Conservation (phyloP, 148 eudicot genomes). For the Cornus suecica region DNA sequence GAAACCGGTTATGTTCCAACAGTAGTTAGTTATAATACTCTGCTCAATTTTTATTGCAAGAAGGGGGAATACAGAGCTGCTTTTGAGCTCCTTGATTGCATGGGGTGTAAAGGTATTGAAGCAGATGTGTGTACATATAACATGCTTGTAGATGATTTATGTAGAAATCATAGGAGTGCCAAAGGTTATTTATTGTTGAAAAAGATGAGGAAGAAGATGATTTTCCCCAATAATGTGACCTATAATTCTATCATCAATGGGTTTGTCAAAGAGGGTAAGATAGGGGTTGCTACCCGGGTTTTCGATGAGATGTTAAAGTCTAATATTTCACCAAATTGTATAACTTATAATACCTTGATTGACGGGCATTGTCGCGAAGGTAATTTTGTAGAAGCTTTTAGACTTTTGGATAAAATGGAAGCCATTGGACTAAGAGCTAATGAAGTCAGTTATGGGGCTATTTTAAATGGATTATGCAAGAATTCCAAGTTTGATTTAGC, state of each 20-base stretch:
- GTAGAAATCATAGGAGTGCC: constrained; percentile 49
- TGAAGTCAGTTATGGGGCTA: constrained; percentile 67
- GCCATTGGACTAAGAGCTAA: constrained; percentile 45
- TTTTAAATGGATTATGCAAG: constrained; percentile 75
- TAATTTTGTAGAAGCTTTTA: constrained; percentile 56
- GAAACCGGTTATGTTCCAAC: constrained; percentile 66
- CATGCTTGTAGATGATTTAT: constrained; percentile 57
- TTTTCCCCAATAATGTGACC: constrained; percentile 61
- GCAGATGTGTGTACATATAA: constrained; percentile 72
- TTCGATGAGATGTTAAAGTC: constrained; percentile 62
- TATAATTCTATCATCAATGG: constrained; percentile 82
- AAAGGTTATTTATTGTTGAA: constrained; percentile 68
- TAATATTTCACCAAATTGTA: constrained; percentile 46
- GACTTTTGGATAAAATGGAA: constrained; percentile 59
- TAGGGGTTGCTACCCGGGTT: constrained; percentile 54
- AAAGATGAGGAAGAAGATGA: constrained; percentile 60
- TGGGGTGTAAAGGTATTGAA: constrained; percentile 58
- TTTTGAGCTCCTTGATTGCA: constrained; percentile 57
- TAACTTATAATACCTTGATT: constrained; percentile 72
- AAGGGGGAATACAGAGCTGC: constrained; percentile 59
- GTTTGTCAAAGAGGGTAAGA: constrained; percentile 70
- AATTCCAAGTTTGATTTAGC: constrained; percentile 57
- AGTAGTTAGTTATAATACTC: constrained; percentile 66
- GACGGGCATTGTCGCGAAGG: constrained; percentile 62
- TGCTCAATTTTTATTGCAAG: constrained; percentile 69